Evolutionary conservation across 2,329 filamentous ascomycete species (phyloP).

Genomic region (Pseudopithomyces maydicus): DNA sequence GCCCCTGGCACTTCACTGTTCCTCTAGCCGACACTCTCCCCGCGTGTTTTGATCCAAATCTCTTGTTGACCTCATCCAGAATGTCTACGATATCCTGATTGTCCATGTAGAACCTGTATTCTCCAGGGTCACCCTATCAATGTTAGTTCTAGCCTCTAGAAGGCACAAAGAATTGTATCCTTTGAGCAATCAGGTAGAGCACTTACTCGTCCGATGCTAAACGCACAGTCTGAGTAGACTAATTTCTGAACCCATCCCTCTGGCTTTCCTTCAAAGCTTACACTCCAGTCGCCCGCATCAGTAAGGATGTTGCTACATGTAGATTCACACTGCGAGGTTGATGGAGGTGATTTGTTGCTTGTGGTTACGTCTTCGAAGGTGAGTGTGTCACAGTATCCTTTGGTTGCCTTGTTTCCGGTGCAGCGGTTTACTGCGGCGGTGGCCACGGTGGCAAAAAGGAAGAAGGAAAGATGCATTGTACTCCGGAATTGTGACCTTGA

Average conservation of each 20-base stretch:
- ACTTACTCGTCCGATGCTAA: slow-evolving; percentile 18
- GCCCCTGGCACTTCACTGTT: slow-evolving; percentile 21
- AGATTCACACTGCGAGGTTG: slow-evolving; percentile 18
- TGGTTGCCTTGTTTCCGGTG: slow-evolving; percentile 10
- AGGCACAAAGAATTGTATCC: too few relatives aligned
- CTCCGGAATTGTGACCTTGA: background rate
- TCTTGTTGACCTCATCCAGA: slow-evolving; percentile 22
- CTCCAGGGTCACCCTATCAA: slow-evolving; percentile 14
- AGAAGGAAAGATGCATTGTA: background rate
- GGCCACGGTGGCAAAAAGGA: background rate
- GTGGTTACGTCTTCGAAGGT: slow-evolving; percentile 21
- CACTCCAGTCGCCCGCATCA: slow-evolving; percentile 29
- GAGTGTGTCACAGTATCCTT: slow-evolving; percentile 23
- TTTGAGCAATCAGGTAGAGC: too few relatives aligned
- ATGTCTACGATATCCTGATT: slow-evolving; percentile 32
- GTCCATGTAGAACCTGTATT: slow-evolving; percentile 23
- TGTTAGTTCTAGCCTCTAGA: background rate
- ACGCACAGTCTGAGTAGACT: slow-evolving; percentile 17
- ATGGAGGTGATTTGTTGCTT: slow-evolving; percentile 11
- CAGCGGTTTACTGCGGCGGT: slow-evolving; percentile 8
- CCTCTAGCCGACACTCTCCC: slow-evolving; percentile 25
- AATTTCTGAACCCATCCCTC: slow-evolving; percentile 21
- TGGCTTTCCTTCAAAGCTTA: slow-evolving; percentile 20
- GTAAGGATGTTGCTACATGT: slow-evolving; percentile 17
- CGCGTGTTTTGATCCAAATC: slow-evolving; percentile 22